A percentile compares a stretch with the other conserved stretches of the same genome.
Evolutionary conservation across 2,329 filamentous ascomycete species (phyloP).

Genomic region (Grosmannia huntii): DNA sequence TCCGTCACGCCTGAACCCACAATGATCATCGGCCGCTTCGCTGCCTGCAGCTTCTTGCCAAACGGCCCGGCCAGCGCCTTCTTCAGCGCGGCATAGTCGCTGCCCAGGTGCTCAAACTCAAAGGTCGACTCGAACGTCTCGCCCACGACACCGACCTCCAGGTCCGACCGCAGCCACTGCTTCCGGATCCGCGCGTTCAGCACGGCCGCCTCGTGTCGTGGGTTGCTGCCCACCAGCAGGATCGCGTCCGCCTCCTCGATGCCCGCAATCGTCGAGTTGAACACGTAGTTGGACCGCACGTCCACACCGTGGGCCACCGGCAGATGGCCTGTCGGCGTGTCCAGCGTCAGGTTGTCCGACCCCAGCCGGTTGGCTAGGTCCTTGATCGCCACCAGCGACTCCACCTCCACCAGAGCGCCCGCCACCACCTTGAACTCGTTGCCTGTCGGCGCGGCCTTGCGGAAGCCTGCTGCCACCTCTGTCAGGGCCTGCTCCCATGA

Average conservation of each 20-base stretch:
- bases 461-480: conserved; percentile 72
- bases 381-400: conserved; percentile 92
- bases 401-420: conserved; percentile 81
- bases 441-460: conserved; percentile 65
- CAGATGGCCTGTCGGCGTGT: conserved; percentile 71
- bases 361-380: conserved; percentile 93
- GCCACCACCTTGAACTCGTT: conserved; percentile 96
- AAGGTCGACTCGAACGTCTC: conserved; percentile 90
- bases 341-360: conserved; percentile 88
- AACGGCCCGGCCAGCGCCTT: conserved; percentile 73
- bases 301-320: conserved; percentile 89
- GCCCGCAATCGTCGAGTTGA: conserved; percentile 91
- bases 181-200: conserved; percentile 95
- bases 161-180: conserved; percentile 90
- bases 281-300: conserved; percentile 85
- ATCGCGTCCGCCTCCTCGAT: conserved; percentile 90
- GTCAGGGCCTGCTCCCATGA: conserved; percentile 92
- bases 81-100: conserved; percentile 69
- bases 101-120: conserved; percentile 82
- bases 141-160: conserved; percentile 84
- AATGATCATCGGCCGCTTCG: conserved; percentile 93
- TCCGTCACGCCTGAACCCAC: conserved; percentile 87
- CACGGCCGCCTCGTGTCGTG: conserved; percentile 86
- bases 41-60: conserved; percentile 79
- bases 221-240: conserved; percentile 88